Evolutionary conservation across 2,329 filamentous ascomycete genomes (phyloP), one percentile per base, ranked within the genome.

Genomic region (Diaporthe ampelina): DNA sequence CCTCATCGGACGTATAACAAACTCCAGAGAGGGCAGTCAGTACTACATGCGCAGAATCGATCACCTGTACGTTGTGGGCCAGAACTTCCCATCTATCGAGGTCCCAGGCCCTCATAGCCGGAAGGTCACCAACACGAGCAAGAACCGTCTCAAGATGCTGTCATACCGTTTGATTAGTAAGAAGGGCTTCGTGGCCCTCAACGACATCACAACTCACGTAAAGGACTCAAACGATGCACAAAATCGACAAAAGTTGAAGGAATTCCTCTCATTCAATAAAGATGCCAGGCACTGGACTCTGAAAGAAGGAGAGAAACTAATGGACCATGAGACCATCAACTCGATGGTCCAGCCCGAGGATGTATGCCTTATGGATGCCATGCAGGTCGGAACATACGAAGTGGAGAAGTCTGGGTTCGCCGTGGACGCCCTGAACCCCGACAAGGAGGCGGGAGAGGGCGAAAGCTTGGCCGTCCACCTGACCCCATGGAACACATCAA

Each of bases 61-160:
- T 75, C 94, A 98, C 80, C 85, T 99, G 8, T 96, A 94, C 80
- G 93, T 95, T 24, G 97, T 98, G 32, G 97, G 97, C 9, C 97
- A 99, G 81, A 93, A 96, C 73, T 95, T 98, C 80, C 97, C 97
- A 0, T 95, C 94, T 0, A 91, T 96, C 40, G 95, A 98, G 79
- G 94, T 99, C 7, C 97, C 97, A 4, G 95, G 95, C 0, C 96
- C 95, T 3, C 95, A 98, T 81, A 97, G 95, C 50, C 90, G 97
- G 76, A 97, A 97, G 82, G 96, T 98, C 40, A 99, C 97, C 0
- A 98, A 97, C 73, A 95, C 96, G n/a, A 93, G 94, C 48, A 99
- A 99, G 86, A 97, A 97, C 83, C 92, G 97, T 48, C 92, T 99
- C 83, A 98, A 97, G 86, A 98, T 98, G 93, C 92, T 99, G 52